Evolutionary conservation across 257 asterid species (phyloP).

Genomic region (Plantago major): DNA sequence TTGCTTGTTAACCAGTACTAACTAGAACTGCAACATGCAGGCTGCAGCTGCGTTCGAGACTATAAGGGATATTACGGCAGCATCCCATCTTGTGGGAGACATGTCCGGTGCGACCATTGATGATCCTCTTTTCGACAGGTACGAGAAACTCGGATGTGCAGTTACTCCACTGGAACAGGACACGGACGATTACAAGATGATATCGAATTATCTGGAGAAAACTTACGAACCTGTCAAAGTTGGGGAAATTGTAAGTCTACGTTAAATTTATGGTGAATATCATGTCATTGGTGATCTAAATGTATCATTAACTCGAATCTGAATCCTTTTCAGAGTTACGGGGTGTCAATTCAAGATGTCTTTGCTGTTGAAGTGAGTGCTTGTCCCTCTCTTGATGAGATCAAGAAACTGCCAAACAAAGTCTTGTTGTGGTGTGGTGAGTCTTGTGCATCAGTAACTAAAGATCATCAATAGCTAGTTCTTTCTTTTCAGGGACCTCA

Average conservation of each 20-base stretch:
- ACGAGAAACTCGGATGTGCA: conserved; percentile 67
- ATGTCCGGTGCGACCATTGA: conserved; percentile 64
- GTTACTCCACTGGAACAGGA: conserved; percentile 48
- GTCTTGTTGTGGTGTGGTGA: conserved; percentile 87
- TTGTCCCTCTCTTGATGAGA: conserved; percentile 64
- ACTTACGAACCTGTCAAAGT: conserved; percentile 78
- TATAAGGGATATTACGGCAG: conserved; percentile 63
- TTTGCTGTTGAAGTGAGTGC: conserved; percentile 66
- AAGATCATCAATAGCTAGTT: background rate
- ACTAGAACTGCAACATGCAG: conserved; percentile 29
- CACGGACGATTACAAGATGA: conserved; percentile 67
- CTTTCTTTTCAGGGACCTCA: background rate
- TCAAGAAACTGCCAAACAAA: conserved; percentile 66
- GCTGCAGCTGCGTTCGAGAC: conserved; percentile 70
- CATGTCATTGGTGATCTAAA: too few relatives aligned
- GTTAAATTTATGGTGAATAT: background rate
- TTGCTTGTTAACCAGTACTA: background rate
- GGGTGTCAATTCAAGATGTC: conserved; percentile 54
- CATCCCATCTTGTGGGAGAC: conserved; percentile 79
- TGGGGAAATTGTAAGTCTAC: conserved; percentile 60
- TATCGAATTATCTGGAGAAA: conserved; percentile 60
- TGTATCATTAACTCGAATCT: background rate
- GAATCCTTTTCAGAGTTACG: conserved; percentile 52
- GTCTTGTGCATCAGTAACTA: conserved; percentile 7
- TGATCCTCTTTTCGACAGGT: conserved; percentile 73